Percentiles rank a stretch among this genome's conserved stretches.
Evolutionary conservation across 2,329 filamentous ascomycete species (phyloP).

Genomic region (Stachybotrys chartarum): DNA sequence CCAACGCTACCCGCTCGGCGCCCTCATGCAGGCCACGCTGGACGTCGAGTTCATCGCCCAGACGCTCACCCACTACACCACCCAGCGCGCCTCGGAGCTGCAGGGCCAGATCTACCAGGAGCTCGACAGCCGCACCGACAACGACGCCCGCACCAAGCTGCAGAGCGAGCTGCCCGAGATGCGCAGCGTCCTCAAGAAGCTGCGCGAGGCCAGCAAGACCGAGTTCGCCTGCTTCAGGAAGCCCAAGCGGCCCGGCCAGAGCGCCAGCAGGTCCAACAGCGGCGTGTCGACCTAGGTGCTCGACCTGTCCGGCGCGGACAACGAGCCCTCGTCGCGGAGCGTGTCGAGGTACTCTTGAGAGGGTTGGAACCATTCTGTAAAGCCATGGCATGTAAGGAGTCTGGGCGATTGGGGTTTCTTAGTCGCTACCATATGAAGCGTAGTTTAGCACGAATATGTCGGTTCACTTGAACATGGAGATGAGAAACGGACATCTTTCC

Average conservation of each 20-base stretch:
- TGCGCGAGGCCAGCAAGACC: slow-evolving; percentile 73
- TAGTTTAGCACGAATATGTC: too few species aligned
- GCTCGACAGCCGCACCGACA: slow-evolving; percentile 82
- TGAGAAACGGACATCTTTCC: too few species aligned
- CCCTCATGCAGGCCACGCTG: slow-evolving; percentile 92
- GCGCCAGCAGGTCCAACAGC: slow-evolving; percentile 23
- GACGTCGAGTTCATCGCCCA: slow-evolving; percentile 97
- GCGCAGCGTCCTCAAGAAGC: slow-evolving; percentile 75
- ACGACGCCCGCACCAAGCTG: slow-evolving; percentile 69
- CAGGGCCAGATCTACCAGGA: slow-evolving; percentile 91
- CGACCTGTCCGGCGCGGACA: slow-evolving; percentile 2
- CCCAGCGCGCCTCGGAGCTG: slow-evolving; percentile 69
- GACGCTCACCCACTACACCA: slow-evolving; percentile 84
- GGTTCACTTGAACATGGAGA: too few species aligned
- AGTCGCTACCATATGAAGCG: too few species aligned
- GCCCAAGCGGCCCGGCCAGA: slow-evolving; percentile 37
- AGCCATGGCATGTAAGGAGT: neutral
- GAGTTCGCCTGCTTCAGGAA: slow-evolving; percentile 85
- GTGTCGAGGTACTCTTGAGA: neutral
- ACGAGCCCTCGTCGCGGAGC: neutral
- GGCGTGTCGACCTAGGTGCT: slow-evolving; percentile 19
- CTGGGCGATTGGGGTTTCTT: neutral
- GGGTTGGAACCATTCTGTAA: neutral
- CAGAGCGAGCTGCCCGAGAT: slow-evolving; percentile 88
- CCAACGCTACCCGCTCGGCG: slow-evolving; percentile 63